Base-by-base conservation (phyloP, 257 asterid genomes). In the Euphrasia confusa region DNA sequence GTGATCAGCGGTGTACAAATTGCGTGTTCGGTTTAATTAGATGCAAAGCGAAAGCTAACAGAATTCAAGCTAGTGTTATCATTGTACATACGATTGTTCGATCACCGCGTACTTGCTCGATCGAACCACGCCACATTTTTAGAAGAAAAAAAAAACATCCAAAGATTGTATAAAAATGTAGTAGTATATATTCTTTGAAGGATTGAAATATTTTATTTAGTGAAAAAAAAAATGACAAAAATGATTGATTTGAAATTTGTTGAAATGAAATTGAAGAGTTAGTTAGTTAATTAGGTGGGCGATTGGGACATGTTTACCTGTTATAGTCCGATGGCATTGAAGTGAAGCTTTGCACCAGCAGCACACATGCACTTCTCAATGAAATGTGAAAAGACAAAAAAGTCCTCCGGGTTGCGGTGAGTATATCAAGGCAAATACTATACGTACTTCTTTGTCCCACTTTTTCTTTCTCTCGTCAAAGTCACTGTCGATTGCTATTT, bases 401-500 rank as follows among this genome's bases (percentile, higher is more conserved):
- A 7, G 58, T 21, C 58, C 26, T 53, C 26, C 7, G 5, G 5
- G 30, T 53, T 53, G 58, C 32, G 21, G 58, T 27, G 9, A 21
- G 21, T 17, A 18, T 1, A 5, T 14, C 24, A 53, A 18, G 49
- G 58, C 56, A 50, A 50, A 12, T 27, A 21, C 24, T 21, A 21
- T 21, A 21, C 24, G 24, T 21, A 21, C 58, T 53, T 53, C 7
- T 53, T 53, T 53, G 58, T 53, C 58, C 58, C 58, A 8, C 50
- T 44, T 2, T 44, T 24, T 10, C 10, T 53, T 53, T 53, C n/a
- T 53, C 10, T 18, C 58, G 3, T 53, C 10, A 2, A 53, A 18
- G 58, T 52, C 57, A 18, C 13, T 52, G 11, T 52, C 57, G 21
- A 17, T 52, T 52, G 57, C 57, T 7, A 52, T 10, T 52, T 52